phyloP scores from a whole-genome alignment of 139 green algal species.

The Trebouxia sp. region DNA sequence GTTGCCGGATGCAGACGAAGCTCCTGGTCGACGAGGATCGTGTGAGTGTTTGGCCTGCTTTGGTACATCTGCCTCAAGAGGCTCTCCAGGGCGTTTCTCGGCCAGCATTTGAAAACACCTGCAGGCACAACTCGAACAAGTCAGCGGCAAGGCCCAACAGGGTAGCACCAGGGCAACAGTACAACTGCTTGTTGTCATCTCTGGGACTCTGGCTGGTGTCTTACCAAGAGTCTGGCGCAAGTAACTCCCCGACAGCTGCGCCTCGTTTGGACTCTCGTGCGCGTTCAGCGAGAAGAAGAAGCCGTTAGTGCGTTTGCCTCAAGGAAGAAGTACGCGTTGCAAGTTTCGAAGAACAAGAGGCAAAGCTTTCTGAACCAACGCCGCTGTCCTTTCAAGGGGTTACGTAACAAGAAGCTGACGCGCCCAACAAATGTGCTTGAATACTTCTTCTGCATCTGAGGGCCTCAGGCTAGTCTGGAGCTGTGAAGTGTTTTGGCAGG shows the following conservation, averaged over 20 bases:
- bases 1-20: constrained; percentile 4
- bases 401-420: too few relatives aligned
- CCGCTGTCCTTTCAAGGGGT: not conserved
- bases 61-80: not conserved
- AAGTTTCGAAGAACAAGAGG: constrained; percentile 22
- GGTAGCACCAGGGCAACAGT: too few relatives aligned
- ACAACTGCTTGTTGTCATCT: not conserved
- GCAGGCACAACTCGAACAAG: not conserved
- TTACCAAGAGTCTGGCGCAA: too few relatives aligned
- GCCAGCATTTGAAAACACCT: not conserved
- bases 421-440: too few relatives aligned
- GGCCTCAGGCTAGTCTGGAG: too few relatives aligned
- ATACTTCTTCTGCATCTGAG: too few relatives aligned
- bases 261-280: not conserved
- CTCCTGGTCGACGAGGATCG: not conserved
- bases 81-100: constrained; percentile 10
- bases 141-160: not conserved
- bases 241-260: not conserved
- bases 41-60: not conserved
- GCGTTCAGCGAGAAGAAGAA: constrained; percentile 1
- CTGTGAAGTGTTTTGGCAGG: too few relatives aligned
- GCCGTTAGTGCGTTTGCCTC: not conserved
- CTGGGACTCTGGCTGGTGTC: too few relatives aligned
- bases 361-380: not conserved
- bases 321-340: constrained; percentile 13